Evolutionary conservation across 2,329 filamentous ascomycete species (phyloP).

Genomic region (Botrytis porri): DNA sequence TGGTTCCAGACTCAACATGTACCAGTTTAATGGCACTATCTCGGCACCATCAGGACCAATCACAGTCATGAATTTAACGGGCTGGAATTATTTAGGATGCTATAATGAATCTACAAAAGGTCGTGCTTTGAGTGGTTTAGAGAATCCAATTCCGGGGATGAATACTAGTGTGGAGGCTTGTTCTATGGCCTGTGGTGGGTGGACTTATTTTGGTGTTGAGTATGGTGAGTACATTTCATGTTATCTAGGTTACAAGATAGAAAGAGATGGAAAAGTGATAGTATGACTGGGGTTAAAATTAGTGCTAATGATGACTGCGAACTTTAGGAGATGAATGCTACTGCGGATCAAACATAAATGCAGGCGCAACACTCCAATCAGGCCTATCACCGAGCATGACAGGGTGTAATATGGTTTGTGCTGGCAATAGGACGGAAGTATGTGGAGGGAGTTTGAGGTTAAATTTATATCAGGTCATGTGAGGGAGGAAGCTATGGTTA

Average conservation of each 20-base stretch:
- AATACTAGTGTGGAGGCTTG: conserved; percentile 35
- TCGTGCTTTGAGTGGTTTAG: conserved; percentile 22
- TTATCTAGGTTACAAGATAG: too few species aligned
- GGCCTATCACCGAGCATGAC: neutral
- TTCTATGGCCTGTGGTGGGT: conserved; percentile 32
- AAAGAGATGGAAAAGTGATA: neutral
- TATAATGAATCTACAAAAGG: conserved; percentile 25
- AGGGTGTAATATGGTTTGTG: neutral
- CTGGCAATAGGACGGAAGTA: neutral
- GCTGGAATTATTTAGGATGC: conserved; percentile 27
- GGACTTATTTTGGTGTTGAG: conserved; percentile 41
- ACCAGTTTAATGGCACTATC: conserved; percentile 22
- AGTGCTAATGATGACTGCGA: neutral
- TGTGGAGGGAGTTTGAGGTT: conserved; percentile 10
- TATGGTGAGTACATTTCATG: conserved; percentile 31
- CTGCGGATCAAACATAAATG: neutral
- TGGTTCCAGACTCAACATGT: conserved; percentile 10
- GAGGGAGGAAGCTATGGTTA: neutral
- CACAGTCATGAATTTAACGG: conserved; percentile 23
- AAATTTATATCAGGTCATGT: neutral
- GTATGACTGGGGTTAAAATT: neutral
- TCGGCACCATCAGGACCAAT: conserved; percentile 19
- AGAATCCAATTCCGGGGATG: conserved; percentile 17
- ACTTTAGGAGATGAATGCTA: neutral
- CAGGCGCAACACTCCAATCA: neutral